Base-by-base conservation (phyloP, 2,329 filamentous ascomycete species). In the Emericellopsis cladophorae region DNA sequence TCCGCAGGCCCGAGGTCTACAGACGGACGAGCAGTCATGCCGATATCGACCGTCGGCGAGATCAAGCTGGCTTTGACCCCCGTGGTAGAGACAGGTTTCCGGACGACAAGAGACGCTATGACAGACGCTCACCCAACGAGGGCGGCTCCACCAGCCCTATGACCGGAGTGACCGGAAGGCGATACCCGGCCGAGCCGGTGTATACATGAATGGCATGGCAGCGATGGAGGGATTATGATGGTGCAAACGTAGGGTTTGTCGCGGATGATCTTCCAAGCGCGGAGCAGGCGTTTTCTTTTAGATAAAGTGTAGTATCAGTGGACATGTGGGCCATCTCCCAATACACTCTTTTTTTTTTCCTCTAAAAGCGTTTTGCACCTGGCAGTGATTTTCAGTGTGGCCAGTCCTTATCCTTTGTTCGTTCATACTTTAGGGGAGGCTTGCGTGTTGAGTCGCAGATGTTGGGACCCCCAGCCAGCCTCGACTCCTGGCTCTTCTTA, bases 1-100 rank as follows among this genome's bases (percentile, higher is more conserved):
- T 61, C 11, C 52, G 59, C 24, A 58, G 65, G n/a, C 59, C 65
- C 2, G 65, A 66, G 2, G 49, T 56, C 12, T 54, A 62, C 23
- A 57, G 66, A 37, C 56, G 69, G 36, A 66, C 68, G 4, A 70
- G 68, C 53, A 72, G 68, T 48, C 68, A 71, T 44, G 65, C 66
- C 21, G 68, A 72, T 44, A 55, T 64, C 29, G 68, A 70, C 44
- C 57, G 67, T 18, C 54, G 61, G 36, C 55, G 61, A 10, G 60
- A 61, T 15, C 50, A 55, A 40, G 49, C 50, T 58, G 58, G 48
- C 7, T 40, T 39, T 33, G 61, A 66, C 31, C 38, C 49, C 14
- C 54, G 57, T 36, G 49, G 54, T 14, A 49, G 55, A 31, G 44
- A 55, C 10, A 51, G 54, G 41, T 40, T 54, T 15, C 52, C 54